These are phyloP conservation scores for Argentina anserina DNA, from an alignment of 306 rosid genomes.

Conservation along the genomic window DNA sequence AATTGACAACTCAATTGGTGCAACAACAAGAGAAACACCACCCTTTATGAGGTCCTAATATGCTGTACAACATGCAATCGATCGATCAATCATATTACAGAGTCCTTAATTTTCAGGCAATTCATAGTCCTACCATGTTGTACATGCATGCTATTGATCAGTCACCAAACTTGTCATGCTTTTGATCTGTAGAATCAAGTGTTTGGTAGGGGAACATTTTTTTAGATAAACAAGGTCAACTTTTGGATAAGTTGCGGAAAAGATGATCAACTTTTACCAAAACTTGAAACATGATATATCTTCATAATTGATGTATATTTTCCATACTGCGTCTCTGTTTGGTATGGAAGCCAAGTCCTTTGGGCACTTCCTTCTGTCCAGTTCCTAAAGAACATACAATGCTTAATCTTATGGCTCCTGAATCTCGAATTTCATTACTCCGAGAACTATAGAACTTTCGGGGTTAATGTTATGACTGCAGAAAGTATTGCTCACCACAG, in stretches of 20 bases:
- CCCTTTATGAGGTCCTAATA: background rate
- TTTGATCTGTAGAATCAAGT: background rate
- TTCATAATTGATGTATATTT: background rate
- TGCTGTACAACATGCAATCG: background rate
- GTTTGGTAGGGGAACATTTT: background rate
- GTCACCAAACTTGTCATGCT: background rate
- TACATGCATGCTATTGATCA: background rate
- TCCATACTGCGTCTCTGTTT: background rate
- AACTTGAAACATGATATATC: background rate
- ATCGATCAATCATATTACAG: background rate
- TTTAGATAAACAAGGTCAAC: background rate
- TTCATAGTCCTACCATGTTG: background rate
- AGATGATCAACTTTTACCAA: background rate
- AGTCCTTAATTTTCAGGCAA: background rate
- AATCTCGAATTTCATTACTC: background rate
- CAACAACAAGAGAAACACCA: slow-evolving; percentile 33
- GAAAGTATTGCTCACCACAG: background rate
- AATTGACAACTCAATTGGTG: slow-evolving; percentile 18
- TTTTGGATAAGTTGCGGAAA: background rate
- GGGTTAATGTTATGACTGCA: background rate
- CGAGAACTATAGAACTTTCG: background rate
- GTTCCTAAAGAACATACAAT: background rate
- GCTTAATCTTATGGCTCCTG: background rate
- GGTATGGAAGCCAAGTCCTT: too few species aligned
- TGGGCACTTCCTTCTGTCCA: background rate